Conservation (phyloP, 2,329 filamentous ascomycete genomes). For the Epichloe gansuensis region DNA sequence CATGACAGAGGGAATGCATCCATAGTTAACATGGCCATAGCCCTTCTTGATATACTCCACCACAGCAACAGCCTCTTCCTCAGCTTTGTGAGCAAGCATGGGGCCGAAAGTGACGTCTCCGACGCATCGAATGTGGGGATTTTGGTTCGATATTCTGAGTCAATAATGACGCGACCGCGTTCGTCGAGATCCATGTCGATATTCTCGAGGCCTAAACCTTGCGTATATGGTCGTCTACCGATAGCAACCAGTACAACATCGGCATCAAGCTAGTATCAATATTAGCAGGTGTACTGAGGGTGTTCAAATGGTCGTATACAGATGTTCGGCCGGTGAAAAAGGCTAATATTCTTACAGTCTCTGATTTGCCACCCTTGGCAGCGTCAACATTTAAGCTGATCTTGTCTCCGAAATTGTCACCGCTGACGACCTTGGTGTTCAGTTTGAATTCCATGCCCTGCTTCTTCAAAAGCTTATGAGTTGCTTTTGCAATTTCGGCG, state of each 20-base stretch:
- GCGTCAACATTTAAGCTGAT: slow-evolving; percentile 80
- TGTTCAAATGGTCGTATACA: background rate
- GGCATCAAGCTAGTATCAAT: slow-evolving; percentile 59
- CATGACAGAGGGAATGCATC: slow-evolving; percentile 95
- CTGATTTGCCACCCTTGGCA: slow-evolving; percentile 90
- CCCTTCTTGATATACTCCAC: slow-evolving; percentile 98
- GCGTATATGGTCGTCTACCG: slow-evolving; percentile 87
- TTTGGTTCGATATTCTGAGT: slow-evolving; percentile 98
- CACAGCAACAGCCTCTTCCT: slow-evolving; percentile 91
- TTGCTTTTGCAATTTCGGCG: slow-evolving; percentile 75
- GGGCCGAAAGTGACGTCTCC: slow-evolving; percentile 95
- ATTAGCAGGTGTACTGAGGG: slow-evolving; percentile 10
- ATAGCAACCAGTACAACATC: slow-evolving; percentile 96
- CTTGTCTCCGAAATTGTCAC: slow-evolving; percentile 65
- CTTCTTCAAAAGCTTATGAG: slow-evolving; percentile 88
- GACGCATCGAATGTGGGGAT: slow-evolving; percentile 89
- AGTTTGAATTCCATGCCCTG: slow-evolving; percentile 98
- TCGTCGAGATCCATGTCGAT: slow-evolving; percentile 87
- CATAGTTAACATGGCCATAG: slow-evolving; percentile 98
- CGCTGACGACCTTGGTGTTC: slow-evolving; percentile 84
- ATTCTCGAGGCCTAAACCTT: slow-evolving; percentile 85
- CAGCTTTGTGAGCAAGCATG: slow-evolving; percentile 98
- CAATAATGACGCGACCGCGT: slow-evolving; percentile 87
- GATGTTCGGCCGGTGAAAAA: background rate
- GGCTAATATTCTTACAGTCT: slow-evolving; percentile 51